Conservation (phyloP, 2,329 filamentous ascomycete genomes). For the Diaporthe eres region DNA sequence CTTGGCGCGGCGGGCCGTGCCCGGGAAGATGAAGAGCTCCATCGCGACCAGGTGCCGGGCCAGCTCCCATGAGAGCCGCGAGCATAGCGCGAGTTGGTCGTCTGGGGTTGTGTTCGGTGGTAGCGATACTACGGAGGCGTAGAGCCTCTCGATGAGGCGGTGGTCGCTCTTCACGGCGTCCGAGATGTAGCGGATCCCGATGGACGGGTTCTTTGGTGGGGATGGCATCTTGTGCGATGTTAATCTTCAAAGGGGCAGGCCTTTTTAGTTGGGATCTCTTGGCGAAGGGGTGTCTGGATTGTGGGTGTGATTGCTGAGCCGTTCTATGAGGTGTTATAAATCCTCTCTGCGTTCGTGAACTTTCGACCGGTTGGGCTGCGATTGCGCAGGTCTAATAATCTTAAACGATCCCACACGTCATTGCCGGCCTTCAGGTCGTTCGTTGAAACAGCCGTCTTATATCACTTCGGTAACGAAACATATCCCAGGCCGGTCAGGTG, state of each 20-base stretch:
- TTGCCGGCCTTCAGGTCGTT: not conserved
- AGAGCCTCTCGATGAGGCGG: constrained; percentile 34
- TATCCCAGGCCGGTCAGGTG: constrained; percentile 12
- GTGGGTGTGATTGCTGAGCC: not conserved
- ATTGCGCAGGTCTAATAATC: constrained; percentile 24
- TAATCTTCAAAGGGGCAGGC: not conserved
- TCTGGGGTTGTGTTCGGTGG: not conserved
- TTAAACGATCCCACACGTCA: not conserved
- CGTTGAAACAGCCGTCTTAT: constrained; percentile 8
- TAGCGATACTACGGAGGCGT: constrained; percentile 3
- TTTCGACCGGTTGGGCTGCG: not conserved
- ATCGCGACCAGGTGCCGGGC: constrained; percentile 35
- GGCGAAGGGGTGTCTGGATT: not conserved
- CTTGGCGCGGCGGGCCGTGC: constrained; percentile 23
- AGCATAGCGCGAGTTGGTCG: not conserved
- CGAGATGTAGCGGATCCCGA: constrained; percentile 40
- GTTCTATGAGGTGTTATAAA: not conserved
- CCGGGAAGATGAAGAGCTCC: constrained; percentile 39
- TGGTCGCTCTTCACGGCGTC: constrained; percentile 40
- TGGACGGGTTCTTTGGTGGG: not conserved
- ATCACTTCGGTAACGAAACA: not conserved
- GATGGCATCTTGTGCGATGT: not conserved
- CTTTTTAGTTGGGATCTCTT: no score
- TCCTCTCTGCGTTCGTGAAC: not conserved
- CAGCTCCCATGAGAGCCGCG: constrained; percentile 37